Percentiles rank a stretch among this genome's conserved stretches.
phyloP scores from a whole-genome alignment of 148 eudicot genomes.

The Fagopyrum tataricum region DNA sequence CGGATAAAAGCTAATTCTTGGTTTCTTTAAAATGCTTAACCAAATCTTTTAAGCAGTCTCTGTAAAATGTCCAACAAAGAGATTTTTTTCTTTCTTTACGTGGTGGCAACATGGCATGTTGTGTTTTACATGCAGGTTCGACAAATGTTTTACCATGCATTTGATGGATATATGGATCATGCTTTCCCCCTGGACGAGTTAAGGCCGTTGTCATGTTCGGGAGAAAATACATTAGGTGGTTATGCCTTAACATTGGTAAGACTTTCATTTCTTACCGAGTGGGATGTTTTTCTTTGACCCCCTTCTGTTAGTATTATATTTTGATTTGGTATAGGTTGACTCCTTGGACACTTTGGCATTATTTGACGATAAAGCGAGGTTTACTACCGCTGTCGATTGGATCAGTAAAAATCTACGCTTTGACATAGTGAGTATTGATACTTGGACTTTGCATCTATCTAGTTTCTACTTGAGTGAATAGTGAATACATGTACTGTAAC shows the following conservation, averaged over 20 bases:
- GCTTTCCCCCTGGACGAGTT: slow-evolving; percentile 96
- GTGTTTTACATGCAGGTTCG: slow-evolving; percentile 41
- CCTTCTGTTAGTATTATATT: slow-evolving; percentile 9
- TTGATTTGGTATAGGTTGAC: slow-evolving; percentile 52
- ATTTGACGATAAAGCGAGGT: slow-evolving; percentile 76
- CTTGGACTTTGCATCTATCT: not conserved
- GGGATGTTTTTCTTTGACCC: not conserved
- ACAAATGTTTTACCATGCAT: slow-evolving; percentile 96
- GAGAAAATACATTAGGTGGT: slow-evolving; percentile 97
- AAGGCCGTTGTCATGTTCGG: slow-evolving; percentile 79
- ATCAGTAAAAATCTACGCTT: slow-evolving; percentile 89
- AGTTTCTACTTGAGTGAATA: not conserved
- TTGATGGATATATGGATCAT: slow-evolving; percentile 90
- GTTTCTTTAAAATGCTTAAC: slow-evolving; percentile 7
- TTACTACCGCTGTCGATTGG: slow-evolving; percentile 89
- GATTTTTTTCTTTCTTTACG: not conserved
- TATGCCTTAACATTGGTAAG: slow-evolving; percentile 93
- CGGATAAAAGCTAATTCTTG: not conserved
- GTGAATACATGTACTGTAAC: too few species aligned
- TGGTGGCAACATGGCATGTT: slow-evolving; percentile 15
- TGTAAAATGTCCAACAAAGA: not conserved
- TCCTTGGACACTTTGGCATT: slow-evolving; percentile 90
- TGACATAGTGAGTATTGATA: slow-evolving; percentile 73
- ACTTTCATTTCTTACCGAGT: slow-evolving; percentile 6
- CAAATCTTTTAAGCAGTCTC: not conserved